These are phyloP conservation scores for Rauvolfia tetraphylla DNA, from an alignment of 257 asterid genomes.

Conservation along the genomic window DNA sequence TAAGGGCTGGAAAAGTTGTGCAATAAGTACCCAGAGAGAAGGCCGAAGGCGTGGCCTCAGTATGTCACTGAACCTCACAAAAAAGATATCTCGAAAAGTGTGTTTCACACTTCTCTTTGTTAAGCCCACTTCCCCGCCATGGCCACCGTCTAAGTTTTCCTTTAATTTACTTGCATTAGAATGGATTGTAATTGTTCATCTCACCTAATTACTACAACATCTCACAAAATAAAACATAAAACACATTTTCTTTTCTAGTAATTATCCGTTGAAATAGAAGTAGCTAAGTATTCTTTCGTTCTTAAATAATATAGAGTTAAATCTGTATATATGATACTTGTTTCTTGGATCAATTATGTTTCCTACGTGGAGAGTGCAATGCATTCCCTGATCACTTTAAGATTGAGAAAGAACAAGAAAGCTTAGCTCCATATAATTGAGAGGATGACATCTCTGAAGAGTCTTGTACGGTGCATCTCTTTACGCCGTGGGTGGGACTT, in stretches of 20 bases:
- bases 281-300: too few species aligned
- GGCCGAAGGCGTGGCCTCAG: conserved; percentile 3
- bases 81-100: conserved; percentile 11
- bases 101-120: conserved; percentile 11
- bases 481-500: conserved; percentile 17
- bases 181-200: too few species aligned
- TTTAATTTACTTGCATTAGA: not conserved
- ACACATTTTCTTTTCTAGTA: too few species aligned
- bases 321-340: too few species aligned
- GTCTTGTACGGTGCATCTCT: not conserved
- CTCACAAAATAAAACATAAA: too few species aligned
- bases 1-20: conserved; percentile 8
- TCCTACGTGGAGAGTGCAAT: not conserved
- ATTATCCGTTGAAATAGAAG: too few species aligned
- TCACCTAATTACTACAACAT: too few species aligned
- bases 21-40: conserved; percentile 7
- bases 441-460: not conserved
- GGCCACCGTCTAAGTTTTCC: not conserved
- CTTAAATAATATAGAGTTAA: too few species aligned
- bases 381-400: not conserved
- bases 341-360: too few species aligned
- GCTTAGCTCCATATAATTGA: too few species aligned
- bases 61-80: conserved; percentile 8
- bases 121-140: not conserved
- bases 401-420: not conserved